Conservation (phyloP, 441 rosid genomes). For the Codiaeum variegatum region DNA sequence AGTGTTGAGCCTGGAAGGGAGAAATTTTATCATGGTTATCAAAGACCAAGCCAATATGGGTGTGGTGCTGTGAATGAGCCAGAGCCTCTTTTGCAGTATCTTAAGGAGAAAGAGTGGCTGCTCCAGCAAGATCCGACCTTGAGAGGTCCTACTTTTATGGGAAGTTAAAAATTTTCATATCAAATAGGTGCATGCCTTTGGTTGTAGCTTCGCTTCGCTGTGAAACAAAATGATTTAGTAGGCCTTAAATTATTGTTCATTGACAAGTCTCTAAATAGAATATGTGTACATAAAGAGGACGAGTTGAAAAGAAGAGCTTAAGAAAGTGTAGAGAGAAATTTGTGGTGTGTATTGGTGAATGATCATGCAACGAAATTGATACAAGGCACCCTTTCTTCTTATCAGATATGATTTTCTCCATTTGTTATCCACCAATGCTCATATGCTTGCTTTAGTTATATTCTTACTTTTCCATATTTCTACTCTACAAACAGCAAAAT, state of each 20-base stretch:
- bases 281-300: slow-evolving; percentile 1
- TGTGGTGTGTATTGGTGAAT: not conserved
- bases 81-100: slow-evolving; percentile 60
- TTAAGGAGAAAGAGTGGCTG: slow-evolving; percentile 76
- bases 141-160: slow-evolving; percentile 54
- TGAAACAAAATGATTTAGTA: not conserved
- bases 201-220: not conserved
- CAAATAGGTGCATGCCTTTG: not conserved
- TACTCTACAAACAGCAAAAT: too few relatives aligned
- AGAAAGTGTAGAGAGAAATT: not conserved
- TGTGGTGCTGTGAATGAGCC: slow-evolving; percentile 50
- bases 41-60: slow-evolving; percentile 39
- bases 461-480: too few relatives aligned
- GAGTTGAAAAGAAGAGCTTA: not conserved
- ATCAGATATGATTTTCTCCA: too few relatives aligned
- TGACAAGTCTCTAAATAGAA: not conserved
- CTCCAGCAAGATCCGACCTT: slow-evolving; percentile 54
- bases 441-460: too few relatives aligned
- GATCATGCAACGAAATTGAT: not conserved
- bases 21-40: slow-evolving; percentile 40
- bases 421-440: too few relatives aligned
- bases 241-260: not conserved
- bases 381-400: too few relatives aligned
- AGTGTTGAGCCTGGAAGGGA: slow-evolving; percentile 44
- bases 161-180: slow-evolving; percentile 28